Evolutionary conservation across 2,329 filamentous ascomycete genomes (phyloP).

Genomic region (Ceratocystis ficicola): DNA sequence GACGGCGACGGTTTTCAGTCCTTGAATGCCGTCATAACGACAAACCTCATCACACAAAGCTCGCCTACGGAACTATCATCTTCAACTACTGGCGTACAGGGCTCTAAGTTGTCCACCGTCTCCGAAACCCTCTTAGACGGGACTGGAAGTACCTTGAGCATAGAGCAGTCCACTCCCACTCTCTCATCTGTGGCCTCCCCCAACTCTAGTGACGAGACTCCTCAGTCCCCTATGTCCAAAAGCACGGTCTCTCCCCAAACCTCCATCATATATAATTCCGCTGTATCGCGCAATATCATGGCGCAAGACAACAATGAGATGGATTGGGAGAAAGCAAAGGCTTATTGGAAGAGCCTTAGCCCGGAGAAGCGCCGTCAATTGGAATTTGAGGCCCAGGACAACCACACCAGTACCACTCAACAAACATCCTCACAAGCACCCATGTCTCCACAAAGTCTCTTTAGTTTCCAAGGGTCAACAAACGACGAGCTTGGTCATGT

Average conservation of each 20-base stretch:
- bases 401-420: not conserved
- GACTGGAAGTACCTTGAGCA: not conserved
- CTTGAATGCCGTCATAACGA: slow-evolving; percentile 54
- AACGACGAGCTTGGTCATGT: slow-evolving; percentile 18
- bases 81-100: not conserved
- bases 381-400: slow-evolving; percentile 40
- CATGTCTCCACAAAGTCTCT: slow-evolving; percentile 15
- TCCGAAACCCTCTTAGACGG: slow-evolving; percentile 11
- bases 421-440: not conserved
- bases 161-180: not conserved
- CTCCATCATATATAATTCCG: not conserved
- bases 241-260: not conserved
- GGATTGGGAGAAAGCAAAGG: slow-evolving; percentile 57
- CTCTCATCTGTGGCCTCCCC: not conserved
- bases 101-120: not conserved
- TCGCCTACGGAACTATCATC: slow-evolving; percentile 22
- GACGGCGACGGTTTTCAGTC: slow-evolving; percentile 61
- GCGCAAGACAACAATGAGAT: slow-evolving; percentile 25
- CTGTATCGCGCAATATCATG: slow-evolving; percentile 10
- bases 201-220: not conserved
- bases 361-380: slow-evolving; percentile 50
- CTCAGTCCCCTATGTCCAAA: slow-evolving; percentile 7
- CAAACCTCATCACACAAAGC: slow-evolving; percentile 39
- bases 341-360: slow-evolving; percentile 57
- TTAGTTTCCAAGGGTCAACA: slow-evolving; percentile 13